Percentiles rank a stretch among this genome's conserved stretches.
Conservation (phyloP, 140 eudicot species). For the Senecio squalidus region DNA sequence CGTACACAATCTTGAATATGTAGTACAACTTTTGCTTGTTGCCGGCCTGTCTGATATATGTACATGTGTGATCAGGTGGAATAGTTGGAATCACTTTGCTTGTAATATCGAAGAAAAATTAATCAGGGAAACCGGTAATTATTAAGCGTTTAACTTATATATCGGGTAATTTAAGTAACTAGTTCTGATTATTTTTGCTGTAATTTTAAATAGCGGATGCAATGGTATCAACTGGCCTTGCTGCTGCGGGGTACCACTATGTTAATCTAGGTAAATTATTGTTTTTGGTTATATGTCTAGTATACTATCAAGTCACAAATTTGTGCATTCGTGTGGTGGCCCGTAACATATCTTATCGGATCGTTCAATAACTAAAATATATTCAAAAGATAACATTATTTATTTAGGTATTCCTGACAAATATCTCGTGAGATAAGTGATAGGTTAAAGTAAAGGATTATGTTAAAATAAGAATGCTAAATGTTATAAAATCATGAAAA, state of each 20-base stretch:
- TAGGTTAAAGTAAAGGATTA: too few species aligned
- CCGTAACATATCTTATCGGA: slow-evolving; percentile 25
- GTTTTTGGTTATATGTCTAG: neutral
- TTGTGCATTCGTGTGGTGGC: slow-evolving; percentile 23
- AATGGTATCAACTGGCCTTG: slow-evolving; percentile 67
- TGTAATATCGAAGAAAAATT: slow-evolving; percentile 62
- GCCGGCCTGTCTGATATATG: neutral
- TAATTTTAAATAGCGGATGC: slow-evolving; percentile 55
- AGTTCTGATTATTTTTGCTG: neutral
- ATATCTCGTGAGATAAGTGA: too few species aligned
- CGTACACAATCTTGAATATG: too few species aligned
- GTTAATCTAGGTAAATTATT: slow-evolving; percentile 40
- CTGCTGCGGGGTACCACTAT: slow-evolving; percentile 53
- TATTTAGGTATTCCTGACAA: too few species aligned
- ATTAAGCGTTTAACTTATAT: neutral
- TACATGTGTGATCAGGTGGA: slow-evolving; percentile 54
- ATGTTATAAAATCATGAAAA: too few species aligned
- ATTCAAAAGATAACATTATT: neutral
- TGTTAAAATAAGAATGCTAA: too few species aligned
- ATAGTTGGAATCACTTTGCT: slow-evolving; percentile 87
- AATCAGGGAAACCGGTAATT: slow-evolving; percentile 48
- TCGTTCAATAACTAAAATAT: slow-evolving; percentile 3
- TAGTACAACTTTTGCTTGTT: neutral
- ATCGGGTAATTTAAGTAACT: too few species aligned
- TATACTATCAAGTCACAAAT: slow-evolving; percentile 2